Conservation (phyloP, 805 yeast species). For the Pichia ethanolica region DNA sequence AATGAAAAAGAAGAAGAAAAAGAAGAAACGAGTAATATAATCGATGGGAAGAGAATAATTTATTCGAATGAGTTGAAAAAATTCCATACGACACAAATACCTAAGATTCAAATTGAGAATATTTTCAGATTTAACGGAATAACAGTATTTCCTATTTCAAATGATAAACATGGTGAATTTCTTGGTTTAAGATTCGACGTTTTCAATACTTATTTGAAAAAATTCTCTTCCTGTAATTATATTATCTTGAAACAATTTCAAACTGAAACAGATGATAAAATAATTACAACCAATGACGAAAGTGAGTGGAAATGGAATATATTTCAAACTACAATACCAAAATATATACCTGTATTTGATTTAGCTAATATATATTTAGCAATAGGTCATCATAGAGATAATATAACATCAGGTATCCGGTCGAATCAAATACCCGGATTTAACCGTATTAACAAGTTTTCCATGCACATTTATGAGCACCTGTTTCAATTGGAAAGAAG, state of each 20-base stretch:
- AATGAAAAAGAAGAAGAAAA: conserved; percentile 4
- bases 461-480: conserved; percentile 17
- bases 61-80: not conserved
- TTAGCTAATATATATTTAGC: conserved; percentile 20
- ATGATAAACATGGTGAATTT: conserved; percentile 22
- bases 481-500: conserved; percentile 21
- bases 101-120: conserved; percentile 37
- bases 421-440: not conserved
- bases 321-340: conserved; percentile 30
- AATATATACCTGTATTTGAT: conserved; percentile 22
- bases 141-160: conserved; percentile 42
- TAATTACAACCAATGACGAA: not conserved
- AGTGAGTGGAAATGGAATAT: conserved; percentile 20
- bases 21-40: not conserved
- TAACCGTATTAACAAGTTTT: conserved; percentile 20
- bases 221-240: conserved; percentile 39
- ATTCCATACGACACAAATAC: not conserved
- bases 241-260: conserved; percentile 31
- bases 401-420: not conserved
- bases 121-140: conserved; percentile 41
- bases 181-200: conserved; percentile 48
- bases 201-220: conserved; percentile 22
- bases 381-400: conserved; percentile 4
- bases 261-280: not conserved
- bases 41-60: conserved; percentile 4